phyloP scores from a whole-genome alignment of 495 filamentous ascomycete genomes.

The Lepraria neglecta region DNA sequence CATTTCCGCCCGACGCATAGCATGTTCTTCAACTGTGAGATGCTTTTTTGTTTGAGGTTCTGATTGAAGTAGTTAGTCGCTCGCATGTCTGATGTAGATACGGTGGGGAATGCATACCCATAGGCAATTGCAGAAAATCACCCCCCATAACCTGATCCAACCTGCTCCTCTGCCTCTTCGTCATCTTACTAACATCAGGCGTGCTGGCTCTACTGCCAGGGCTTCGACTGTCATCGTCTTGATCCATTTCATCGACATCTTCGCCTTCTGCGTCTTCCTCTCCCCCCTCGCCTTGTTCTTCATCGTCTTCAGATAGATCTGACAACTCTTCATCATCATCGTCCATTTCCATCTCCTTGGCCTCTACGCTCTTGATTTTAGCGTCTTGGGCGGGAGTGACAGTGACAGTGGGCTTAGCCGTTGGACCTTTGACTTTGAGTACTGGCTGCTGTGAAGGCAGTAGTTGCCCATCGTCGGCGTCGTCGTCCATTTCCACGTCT shows the following conservation, averaged over 20 bases:
- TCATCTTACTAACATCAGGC: conserved; percentile 78
- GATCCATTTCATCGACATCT: conserved; percentile 51
- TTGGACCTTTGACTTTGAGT: conserved; percentile 30
- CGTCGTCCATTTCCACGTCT: conserved; percentile 53
- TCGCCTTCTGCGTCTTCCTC: conserved; percentile 50
- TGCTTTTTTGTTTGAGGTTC: conserved; percentile 91
- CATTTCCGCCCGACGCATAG: conserved; percentile 95
- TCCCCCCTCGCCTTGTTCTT: conserved; percentile 46
- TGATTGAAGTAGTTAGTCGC: conserved; percentile 31
- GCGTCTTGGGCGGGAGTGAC: conserved; percentile 37
- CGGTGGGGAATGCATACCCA: conserved; percentile 46
- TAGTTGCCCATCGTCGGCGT: conserved; percentile 47
- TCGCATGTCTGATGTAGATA: too few species aligned
- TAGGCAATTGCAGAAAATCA: conserved; percentile 78
- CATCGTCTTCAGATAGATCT: conserved; percentile 44
- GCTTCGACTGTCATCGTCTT: conserved; percentile 55
- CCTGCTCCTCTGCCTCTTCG: conserved; percentile 74
- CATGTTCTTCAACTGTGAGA: conserved; percentile 87
- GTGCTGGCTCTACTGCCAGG: conserved; percentile 56
- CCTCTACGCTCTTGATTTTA: conserved; percentile 48
- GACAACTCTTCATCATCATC: conserved; percentile 48
- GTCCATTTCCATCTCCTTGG: conserved; percentile 54
- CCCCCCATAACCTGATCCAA: conserved; percentile 62
- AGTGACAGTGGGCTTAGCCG: conserved; percentile 33
- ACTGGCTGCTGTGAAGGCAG: conserved; percentile 27